Conservation (phyloP, 805 yeast genomes). For the Candida golubevii region DNA sequence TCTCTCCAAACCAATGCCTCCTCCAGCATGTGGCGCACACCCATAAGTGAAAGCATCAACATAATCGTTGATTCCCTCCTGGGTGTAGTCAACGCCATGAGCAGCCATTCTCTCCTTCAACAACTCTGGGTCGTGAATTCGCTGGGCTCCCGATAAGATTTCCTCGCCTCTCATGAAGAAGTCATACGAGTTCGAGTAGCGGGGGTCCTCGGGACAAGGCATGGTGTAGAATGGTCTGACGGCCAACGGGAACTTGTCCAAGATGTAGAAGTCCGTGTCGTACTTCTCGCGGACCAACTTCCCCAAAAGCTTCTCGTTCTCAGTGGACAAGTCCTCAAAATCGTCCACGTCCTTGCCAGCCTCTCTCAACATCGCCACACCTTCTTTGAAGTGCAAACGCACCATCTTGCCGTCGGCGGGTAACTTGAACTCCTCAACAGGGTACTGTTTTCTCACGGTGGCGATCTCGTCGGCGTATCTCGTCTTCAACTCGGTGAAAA, state of each 20-base stretch:
- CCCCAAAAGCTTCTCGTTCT: conserved; percentile 92
- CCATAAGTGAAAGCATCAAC: conserved; percentile 91
- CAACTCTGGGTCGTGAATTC: conserved; percentile 90
- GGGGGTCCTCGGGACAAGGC: conserved; percentile 93
- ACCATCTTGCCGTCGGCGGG: conserved; percentile 95
- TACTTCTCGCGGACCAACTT: conserved; percentile 87
- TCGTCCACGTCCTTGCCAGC: conserved; percentile 85
- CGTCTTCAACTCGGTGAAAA: conserved; percentile 75
- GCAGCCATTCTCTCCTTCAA: conserved; percentile 75
- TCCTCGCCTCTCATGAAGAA: conserved; percentile 99
- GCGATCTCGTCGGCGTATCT: conserved; percentile 84
- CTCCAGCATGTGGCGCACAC: conserved; percentile 99
- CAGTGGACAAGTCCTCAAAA: conserved; percentile 87
- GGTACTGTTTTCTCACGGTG: conserved; percentile 87
- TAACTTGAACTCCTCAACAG: conserved; percentile 94
- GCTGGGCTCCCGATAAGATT: conserved; percentile 98
- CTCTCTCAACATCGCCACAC: conserved; percentile 77
- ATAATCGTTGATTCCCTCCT: conserved; percentile 85
- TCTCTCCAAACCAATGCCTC: conserved; percentile 98
- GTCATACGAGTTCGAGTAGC: conserved; percentile 95
- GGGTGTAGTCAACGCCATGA: conserved; percentile 76
- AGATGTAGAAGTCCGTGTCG: conserved; percentile 95
- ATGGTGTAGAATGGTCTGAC: conserved; percentile 98
- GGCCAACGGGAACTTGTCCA: conserved; percentile 97
- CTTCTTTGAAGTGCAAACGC: conserved; percentile 83